Evolutionary conservation across 345 rosid genomes (phyloP).

Genomic region (Salix viminalis): DNA sequence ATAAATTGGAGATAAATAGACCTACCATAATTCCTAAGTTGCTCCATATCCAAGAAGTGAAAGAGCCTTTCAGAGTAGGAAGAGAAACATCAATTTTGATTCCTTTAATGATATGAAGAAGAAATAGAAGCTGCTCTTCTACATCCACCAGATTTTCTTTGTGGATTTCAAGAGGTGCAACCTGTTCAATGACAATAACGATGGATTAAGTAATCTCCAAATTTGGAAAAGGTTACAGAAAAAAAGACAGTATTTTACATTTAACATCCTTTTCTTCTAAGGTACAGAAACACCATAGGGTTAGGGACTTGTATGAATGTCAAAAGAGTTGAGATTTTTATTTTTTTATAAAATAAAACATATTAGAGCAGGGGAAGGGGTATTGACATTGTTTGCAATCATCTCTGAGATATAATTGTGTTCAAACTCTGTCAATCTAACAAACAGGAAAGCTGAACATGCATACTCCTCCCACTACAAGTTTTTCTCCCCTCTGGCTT

Average conservation of each 20-base stretch:
- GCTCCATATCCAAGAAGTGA: slow-evolving; percentile 82
- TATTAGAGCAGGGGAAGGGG: too few species aligned
- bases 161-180: slow-evolving; percentile 77
- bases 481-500: background rate
- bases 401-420: background rate
- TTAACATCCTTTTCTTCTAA: too few species aligned
- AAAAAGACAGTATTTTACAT: background rate
- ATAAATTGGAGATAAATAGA: slow-evolving; percentile 19
- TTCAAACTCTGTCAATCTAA: background rate
- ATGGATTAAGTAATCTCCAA: slow-evolving; percentile 1
- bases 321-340: background rate
- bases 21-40: slow-evolving; percentile 71
- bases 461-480: background rate
- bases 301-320: background rate
- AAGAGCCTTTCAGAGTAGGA: slow-evolving; percentile 60
- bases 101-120: slow-evolving; percentile 57
- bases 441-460: background rate
- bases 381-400: background rate
- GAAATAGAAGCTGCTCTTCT: slow-evolving; percentile 76
- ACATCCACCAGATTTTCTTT: slow-evolving; percentile 63
- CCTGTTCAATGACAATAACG: slow-evolving; percentile 44
- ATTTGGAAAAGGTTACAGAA: background rate
- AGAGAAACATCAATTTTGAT: slow-evolving; percentile 46
- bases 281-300: too few species aligned
- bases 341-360: background rate